These are phyloP conservation scores for Cyclospora cayetanensis DNA, from an alignment of 169 alveolate genomes.

Conservation along the genomic window DNA sequence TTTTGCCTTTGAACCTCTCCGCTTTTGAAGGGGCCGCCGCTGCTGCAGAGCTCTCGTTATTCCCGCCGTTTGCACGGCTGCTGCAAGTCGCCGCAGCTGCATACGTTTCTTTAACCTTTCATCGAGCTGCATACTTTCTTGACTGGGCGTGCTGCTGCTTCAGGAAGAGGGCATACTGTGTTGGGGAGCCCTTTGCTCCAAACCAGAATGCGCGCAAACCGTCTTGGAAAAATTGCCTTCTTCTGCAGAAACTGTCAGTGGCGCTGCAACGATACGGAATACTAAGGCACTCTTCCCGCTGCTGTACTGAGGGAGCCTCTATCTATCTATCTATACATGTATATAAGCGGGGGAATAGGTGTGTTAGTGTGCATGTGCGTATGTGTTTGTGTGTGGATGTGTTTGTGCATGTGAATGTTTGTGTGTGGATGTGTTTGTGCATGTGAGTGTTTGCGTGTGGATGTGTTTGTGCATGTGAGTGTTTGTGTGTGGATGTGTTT, in stretches of 20 bases:
- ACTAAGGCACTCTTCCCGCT: too few species aligned
- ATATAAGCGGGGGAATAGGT: too few species aligned
- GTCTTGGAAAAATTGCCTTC: background rate
- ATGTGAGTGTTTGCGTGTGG: too few species aligned
- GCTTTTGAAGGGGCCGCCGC: background rate
- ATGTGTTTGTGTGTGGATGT: too few species aligned
- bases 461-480: too few species aligned
- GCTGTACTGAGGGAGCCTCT: too few species aligned
- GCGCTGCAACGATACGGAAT: too few species aligned
- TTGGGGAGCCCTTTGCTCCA: conserved; percentile 3
- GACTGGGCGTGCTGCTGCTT: background rate
- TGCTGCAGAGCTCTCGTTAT: background rate
- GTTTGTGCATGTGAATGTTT: too few species aligned
- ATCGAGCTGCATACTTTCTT: background rate
- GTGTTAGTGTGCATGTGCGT: too few species aligned
- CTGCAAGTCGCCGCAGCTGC: background rate
- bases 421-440: too few species aligned
- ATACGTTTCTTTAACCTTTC: background rate
- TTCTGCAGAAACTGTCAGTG: background rate
- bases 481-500: too few species aligned
- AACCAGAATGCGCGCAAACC: background rate
- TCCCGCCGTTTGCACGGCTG: background rate
- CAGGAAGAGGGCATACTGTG: conserved; percentile 32
- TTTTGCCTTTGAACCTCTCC: background rate
- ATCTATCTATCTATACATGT: too few species aligned